Percentiles rank a stretch among this genome's conserved stretches.
These are phyloP conservation scores for Chloropicon primus DNA, from an alignment of 139 green algal genomes.

Conservation along the genomic window DNA sequence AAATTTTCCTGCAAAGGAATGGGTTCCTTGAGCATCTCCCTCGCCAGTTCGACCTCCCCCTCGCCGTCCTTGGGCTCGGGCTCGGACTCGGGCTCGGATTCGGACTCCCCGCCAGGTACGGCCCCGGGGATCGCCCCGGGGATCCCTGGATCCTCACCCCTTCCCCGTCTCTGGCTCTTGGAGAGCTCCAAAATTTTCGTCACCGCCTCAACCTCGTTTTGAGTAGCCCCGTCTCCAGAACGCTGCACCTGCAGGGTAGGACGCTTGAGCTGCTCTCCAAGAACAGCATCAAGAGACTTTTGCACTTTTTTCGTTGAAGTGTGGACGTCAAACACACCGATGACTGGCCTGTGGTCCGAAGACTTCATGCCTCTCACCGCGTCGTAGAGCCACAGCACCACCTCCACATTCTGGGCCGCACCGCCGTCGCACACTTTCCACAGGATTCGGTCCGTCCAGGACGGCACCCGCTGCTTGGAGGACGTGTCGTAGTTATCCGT, in stretches of 20 bases:
- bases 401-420: not conserved
- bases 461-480: not conserved
- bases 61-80: not conserved
- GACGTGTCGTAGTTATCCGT: not conserved
- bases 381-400: not conserved
- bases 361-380: not conserved
- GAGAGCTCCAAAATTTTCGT: not conserved
- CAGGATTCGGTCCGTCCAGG: not conserved
- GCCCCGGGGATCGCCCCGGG: no score
- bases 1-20: not conserved
- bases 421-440: not conserved
- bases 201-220: not conserved
- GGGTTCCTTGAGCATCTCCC: not conserved
- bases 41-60: not conserved
- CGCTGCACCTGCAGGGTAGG: not conserved
- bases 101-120: no score
- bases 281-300: not conserved
- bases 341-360: slow-evolving; percentile 8
- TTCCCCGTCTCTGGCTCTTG: not conserved
- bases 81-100: no score
- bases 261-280: not conserved
- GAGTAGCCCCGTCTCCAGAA: no score
- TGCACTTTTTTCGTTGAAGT: not conserved
- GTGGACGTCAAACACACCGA: not conserved
- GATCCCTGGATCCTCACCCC: no score